Evolutionary conservation across 371 early-diverging fungal species (phyloP).

Genomic region (Actinomucor elegans): DNA sequence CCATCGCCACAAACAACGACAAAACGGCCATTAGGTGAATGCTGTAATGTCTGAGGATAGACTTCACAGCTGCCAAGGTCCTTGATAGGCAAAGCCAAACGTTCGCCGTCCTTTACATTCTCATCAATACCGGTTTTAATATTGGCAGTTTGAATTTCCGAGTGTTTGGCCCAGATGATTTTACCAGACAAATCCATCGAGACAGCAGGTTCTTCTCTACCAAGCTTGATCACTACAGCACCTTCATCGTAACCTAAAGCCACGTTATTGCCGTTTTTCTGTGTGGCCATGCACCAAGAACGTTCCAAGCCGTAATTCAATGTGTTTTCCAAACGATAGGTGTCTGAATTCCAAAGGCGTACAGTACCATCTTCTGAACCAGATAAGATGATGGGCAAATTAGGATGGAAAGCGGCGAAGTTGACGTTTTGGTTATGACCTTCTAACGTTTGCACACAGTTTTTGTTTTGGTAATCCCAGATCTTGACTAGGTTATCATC

Average conservation of each 20-base stretch:
- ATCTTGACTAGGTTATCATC: conserved; percentile 94
- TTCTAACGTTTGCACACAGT: conserved; percentile 95
- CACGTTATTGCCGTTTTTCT: conserved; percentile 85
- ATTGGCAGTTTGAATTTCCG: conserved; percentile 94
- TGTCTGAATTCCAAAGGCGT: conserved; percentile 97
- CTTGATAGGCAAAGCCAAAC: conserved; percentile 81
- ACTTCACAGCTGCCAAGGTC: conserved; percentile 98
- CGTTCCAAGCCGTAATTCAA: conserved; percentile 96
- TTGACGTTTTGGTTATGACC: conserved; percentile 99
- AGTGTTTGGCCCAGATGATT: conserved; percentile 97
- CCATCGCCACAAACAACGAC: conserved; percentile 98
- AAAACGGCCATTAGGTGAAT: conserved; percentile 97
- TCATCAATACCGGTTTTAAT: conserved; percentile 78
- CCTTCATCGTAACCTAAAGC: conserved; percentile 97
- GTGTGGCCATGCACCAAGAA: conserved; percentile 91
- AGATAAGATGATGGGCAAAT: conserved; percentile 94
- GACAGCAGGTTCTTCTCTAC: conserved; percentile 95
- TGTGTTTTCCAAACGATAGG: conserved; percentile 93
- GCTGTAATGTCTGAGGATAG: conserved; percentile 94
- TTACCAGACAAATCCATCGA: conserved; percentile 96
- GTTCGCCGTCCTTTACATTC: conserved; percentile 89
- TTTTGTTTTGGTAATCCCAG: conserved; percentile 99
- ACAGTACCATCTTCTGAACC: conserved; percentile 97
- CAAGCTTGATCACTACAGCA: conserved; percentile 89
- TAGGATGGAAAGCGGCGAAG: conserved; percentile 94